phyloP scores from a whole-genome alignment of 2,329 filamentous ascomycete species.

The Cordyceps cateniannulata region DNA sequence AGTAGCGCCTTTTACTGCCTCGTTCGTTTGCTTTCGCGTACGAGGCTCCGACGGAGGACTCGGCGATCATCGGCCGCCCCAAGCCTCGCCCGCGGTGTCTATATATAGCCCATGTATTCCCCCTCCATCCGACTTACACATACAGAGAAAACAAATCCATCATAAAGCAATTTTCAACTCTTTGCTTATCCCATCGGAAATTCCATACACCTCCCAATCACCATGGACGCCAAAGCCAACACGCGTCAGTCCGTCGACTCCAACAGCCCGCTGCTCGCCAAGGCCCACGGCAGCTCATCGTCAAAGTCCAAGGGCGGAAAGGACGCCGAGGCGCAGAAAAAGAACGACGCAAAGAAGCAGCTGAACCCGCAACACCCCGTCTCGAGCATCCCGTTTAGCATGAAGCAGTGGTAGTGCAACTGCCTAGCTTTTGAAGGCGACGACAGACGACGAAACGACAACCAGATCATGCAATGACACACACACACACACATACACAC shows the following conservation, averaged over 20 bases:
- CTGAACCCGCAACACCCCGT: slow-evolving; percentile 1
- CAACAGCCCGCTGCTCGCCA: slow-evolving; percentile 1
- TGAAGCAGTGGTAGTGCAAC: not conserved
- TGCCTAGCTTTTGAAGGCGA: not conserved
- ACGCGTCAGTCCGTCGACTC: not conserved
- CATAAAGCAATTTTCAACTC: not conserved
- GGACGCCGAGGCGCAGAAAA: not conserved
- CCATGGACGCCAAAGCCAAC: not conserved
- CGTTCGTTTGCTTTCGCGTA: no score
- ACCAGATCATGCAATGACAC: not conserved
- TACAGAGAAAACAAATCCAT: no score
- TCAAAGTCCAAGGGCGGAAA: not conserved
- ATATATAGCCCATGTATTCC: no score
- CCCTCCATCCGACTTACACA: no score
- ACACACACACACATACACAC: not conserved
- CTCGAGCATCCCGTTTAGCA: not conserved
- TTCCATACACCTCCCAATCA: not conserved
- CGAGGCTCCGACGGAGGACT: no score
- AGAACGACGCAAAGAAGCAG: not conserved
- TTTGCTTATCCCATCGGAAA: not conserved
- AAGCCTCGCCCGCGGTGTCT: no score
- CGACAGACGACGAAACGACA: not conserved
- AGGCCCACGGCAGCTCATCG: not conserved
- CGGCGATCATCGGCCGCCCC: no score
- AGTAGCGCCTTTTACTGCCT: no score